These are phyloP conservation scores for Alternaria dauci DNA, from an alignment of 2,329 filamentous ascomycete species.

Conservation along the genomic window DNA sequence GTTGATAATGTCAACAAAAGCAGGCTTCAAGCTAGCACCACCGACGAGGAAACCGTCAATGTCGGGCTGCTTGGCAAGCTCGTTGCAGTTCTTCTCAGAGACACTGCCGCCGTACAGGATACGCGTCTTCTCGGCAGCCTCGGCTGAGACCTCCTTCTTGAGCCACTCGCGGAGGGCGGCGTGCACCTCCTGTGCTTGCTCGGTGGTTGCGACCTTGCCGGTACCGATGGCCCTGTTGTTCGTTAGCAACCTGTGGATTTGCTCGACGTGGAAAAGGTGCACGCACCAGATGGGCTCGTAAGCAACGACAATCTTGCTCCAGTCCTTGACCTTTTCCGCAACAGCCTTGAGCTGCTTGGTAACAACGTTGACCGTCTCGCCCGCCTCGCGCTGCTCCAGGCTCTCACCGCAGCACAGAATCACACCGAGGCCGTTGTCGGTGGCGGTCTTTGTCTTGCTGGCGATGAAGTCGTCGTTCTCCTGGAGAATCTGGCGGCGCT, in stretches of 20 bases:
- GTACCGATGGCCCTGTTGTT: conserved; percentile 74
- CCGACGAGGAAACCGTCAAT: conserved; percentile 99
- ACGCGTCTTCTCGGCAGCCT: conserved; percentile 84
- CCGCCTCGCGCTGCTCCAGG: conserved; percentile 87
- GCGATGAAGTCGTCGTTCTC: conserved; percentile 86
- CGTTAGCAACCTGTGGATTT: conserved; percentile 19
- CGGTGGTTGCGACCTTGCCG: conserved; percentile 63
- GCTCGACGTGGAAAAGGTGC: neutral
- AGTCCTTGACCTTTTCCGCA: conserved; percentile 80
- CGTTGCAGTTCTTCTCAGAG: conserved; percentile 96
- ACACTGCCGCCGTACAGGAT: conserved; percentile 98
- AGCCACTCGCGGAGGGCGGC: conserved; percentile 92
- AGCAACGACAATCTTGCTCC: conserved; percentile 93
- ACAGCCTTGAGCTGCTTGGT: conserved; percentile 86
- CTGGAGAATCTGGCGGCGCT: conserved; percentile 87
- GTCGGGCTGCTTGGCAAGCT: conserved; percentile 89
- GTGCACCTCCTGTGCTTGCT: conserved; percentile 57
- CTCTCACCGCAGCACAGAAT: conserved; percentile 98
- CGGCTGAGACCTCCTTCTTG: conserved; percentile 73
- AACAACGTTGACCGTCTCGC: conserved; percentile 85
- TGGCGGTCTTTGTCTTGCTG: conserved; percentile 91
- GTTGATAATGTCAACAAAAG: conserved; percentile 79
- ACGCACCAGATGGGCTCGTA: conserved; percentile 97
- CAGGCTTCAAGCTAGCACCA: conserved; percentile 95
- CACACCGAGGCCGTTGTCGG: conserved; percentile 85